phyloP scores from a whole-genome alignment of 345 rosid species.

The sweet orange (Citrus sinensis) region DVS_A1.0 CM039168.1:18980501-18981000 shows the following conservation, averaged over 20 bases:
- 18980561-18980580: slow-evolving; percentile 2
- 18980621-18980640: slow-evolving; percentile 8
- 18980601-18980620: neutral
- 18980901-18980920: no score
- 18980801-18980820: neutral
- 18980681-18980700: slow-evolving; percentile 2
- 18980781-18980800: neutral
- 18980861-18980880: neutral
- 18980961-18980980: neutral
- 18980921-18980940: no score
- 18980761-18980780: neutral
- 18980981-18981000: no score
- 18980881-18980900: neutral
- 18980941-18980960: neutral
- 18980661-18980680: neutral
- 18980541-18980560: slow-evolving; percentile 8
- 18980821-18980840: neutral
- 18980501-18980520: neutral
- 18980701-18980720: slow-evolving; percentile 16
- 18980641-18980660: neutral
- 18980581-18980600: slow-evolving; percentile 13
- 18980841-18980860: neutral
- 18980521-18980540: slow-evolving; percentile 16
- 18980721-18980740: neutral
- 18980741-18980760: neutral